These are phyloP conservation scores for Candida mesenterica DNA, from an alignment of 1,139 yeast genomes.

Conservation along the genomic window DNA sequence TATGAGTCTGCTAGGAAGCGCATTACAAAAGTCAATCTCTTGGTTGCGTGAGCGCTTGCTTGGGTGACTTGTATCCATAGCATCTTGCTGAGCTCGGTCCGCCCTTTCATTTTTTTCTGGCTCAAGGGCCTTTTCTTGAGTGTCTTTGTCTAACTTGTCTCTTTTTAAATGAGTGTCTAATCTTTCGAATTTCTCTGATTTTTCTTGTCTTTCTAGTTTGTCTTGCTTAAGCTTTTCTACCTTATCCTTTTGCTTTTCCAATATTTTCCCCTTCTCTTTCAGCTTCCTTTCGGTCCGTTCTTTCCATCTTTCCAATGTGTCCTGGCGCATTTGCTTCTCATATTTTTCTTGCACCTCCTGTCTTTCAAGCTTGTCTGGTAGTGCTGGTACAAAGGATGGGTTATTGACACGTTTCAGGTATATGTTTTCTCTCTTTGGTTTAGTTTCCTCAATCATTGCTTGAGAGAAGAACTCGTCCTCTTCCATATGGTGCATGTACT, in stretches of 20 bases:
- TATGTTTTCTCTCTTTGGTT: constrained; percentile 15
- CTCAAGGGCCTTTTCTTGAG: too few species aligned
- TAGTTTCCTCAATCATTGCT: constrained; percentile 2
- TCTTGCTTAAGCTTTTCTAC: background rate
- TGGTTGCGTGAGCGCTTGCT: too few species aligned
- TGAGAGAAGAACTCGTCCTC: constrained; percentile 1
- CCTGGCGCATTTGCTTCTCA: background rate
- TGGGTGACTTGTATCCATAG: too few species aligned
- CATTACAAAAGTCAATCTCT: background rate
- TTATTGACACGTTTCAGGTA: constrained; percentile 23
- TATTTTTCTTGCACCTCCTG: background rate
- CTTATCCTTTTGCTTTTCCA: background rate
- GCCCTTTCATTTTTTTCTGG: too few species aligned
- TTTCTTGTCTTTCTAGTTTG: background rate
- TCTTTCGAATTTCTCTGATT: background rate
- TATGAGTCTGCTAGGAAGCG: constrained; percentile 1
- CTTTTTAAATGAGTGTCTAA: background rate
- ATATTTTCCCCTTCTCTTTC: background rate
- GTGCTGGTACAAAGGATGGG: constrained; percentile 24
- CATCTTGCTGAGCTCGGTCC: too few species aligned
- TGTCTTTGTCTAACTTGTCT: too few species aligned
- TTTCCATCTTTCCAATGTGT: background rate
- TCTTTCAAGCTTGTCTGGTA: background rate
- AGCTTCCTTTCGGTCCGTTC: background rate
- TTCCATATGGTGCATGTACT: constrained; percentile 3